phyloP scores from a whole-genome alignment of 306 rosid species.

The Ormosia emarginata region DNA sequence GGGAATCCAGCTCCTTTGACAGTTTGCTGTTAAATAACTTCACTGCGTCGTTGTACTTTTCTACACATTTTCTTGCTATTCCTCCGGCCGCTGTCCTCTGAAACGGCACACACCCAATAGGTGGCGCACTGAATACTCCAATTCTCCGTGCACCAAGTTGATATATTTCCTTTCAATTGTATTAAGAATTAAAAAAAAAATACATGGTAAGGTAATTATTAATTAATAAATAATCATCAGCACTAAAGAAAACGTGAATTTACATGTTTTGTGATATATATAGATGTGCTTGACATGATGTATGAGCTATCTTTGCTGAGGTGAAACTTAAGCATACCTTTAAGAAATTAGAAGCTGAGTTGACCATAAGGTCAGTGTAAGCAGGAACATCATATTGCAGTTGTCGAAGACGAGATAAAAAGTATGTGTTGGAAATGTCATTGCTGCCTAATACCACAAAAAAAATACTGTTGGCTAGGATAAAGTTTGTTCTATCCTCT shows the following conservation, averaged over 20 bases:
- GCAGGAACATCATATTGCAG: slow-evolving; percentile 47
- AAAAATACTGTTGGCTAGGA: slow-evolving; percentile 43
- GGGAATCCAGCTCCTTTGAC: neutral
- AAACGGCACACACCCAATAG: slow-evolving; percentile 65
- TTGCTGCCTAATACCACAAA: slow-evolving; percentile 66
- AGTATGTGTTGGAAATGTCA: slow-evolving; percentile 71
- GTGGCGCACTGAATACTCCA: slow-evolving; percentile 56
- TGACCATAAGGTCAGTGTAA: slow-evolving; percentile 49
- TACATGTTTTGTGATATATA: neutral
- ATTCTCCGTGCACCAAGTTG: slow-evolving; percentile 56
- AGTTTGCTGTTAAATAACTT: slow-evolving; percentile 48
- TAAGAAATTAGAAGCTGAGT: slow-evolving; percentile 38
- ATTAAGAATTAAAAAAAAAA: neutral
- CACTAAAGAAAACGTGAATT: neutral
- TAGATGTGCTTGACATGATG: neutral
- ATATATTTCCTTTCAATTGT: slow-evolving; percentile 36
- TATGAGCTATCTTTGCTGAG: neutral
- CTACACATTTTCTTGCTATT: slow-evolving; percentile 32
- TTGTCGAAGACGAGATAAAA: slow-evolving; percentile 28
- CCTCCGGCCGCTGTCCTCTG: slow-evolving; percentile 72
- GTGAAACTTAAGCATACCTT: slow-evolving; percentile 28
- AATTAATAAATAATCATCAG: neutral
- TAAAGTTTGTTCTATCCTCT: slow-evolving; percentile 40
- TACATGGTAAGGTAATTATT: neutral
- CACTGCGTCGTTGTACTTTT: slow-evolving; percentile 44